Conservation (phyloP, 139 green algal genomes). For the Dunaliella primolecta region DNA sequence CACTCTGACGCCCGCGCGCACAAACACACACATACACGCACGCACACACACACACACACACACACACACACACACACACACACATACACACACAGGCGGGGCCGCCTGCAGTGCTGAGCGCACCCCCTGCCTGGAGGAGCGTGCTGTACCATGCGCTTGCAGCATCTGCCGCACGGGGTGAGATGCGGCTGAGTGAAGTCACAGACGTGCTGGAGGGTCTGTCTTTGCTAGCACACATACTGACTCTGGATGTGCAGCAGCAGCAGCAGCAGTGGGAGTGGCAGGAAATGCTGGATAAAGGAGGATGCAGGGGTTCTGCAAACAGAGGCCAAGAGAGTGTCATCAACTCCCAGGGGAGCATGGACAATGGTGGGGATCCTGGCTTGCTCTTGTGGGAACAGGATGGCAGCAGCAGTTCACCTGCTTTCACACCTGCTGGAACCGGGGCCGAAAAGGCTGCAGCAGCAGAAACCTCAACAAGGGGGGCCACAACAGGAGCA, state of each 20-base stretch:
- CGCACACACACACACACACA: neutral
- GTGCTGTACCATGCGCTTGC: neutral
- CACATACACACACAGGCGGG: neutral
- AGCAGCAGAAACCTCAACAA: conserved; percentile 8
- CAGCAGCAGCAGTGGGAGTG: neutral
- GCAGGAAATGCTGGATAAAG: no score
- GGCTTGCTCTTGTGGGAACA: no score
- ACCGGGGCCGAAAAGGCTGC: no score
- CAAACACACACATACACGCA: neutral
- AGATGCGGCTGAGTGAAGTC: neutral
- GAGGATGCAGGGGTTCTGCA: no score
- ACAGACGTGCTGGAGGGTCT: neutral
- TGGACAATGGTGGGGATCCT: no score
- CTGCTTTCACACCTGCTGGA: no score
- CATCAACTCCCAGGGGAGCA: no score
- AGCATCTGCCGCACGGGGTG: neutral
- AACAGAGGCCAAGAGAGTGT: no score
- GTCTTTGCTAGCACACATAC: neutral
- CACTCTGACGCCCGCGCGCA: no score
- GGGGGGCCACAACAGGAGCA: neutral
- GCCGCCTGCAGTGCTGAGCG: neutral
- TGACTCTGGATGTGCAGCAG: neutral
- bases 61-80: neutral
- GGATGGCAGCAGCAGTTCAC: no score
- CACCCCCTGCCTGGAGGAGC: neutral